Evolutionary conservation across 2,329 filamentous ascomycete species (phyloP).

Genomic region (Phialocephala subalpina): DNA sequence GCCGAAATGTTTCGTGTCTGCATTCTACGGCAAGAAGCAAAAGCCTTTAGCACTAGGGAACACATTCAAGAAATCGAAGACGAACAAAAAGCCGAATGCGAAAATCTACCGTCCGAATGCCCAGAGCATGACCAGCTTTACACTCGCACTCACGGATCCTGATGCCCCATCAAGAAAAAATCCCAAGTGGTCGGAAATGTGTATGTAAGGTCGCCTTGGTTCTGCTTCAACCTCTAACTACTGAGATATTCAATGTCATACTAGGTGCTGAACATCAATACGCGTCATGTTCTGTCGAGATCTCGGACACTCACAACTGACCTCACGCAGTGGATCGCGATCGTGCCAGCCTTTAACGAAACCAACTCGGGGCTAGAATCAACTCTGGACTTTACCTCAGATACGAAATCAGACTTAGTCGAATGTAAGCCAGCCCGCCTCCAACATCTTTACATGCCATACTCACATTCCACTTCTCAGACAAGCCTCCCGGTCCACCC

Average conservation of each 20-base stretch:
- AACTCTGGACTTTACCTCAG: neutral
- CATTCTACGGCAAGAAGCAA: conserved; percentile 54
- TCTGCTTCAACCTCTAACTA: neutral
- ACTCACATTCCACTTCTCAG: conserved; percentile 38
- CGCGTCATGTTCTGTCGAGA: neutral
- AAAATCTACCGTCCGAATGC: conserved; percentile 41
- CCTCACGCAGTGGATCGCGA: conserved; percentile 21
- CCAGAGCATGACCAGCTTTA: conserved; percentile 45
- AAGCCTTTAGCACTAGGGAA: conserved; percentile 56
- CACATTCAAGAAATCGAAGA: conserved; percentile 39
- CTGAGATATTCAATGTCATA: neutral
- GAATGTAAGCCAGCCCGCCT: conserved; percentile 29
- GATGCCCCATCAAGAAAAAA: conserved; percentile 62
- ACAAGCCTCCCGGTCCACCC: conserved; percentile 62
- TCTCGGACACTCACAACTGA: neutral
- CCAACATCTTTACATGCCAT: neutral
- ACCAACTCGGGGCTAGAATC: neutral
- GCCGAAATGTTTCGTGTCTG: conserved; percentile 57
- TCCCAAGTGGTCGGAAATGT: conserved; percentile 64
- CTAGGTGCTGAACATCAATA: neutral
- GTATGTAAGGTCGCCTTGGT: conserved; percentile 44
- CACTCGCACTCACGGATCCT: conserved; percentile 62
- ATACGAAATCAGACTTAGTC: conserved; percentile 24
- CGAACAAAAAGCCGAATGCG: conserved; percentile 41
- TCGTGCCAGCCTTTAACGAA: conserved; percentile 5